Evolutionary conservation across 345 rosid species (phyloP), one percentile per base, ranked within the genome.

Genomic region (Eucalyptus polybractea): DNA sequence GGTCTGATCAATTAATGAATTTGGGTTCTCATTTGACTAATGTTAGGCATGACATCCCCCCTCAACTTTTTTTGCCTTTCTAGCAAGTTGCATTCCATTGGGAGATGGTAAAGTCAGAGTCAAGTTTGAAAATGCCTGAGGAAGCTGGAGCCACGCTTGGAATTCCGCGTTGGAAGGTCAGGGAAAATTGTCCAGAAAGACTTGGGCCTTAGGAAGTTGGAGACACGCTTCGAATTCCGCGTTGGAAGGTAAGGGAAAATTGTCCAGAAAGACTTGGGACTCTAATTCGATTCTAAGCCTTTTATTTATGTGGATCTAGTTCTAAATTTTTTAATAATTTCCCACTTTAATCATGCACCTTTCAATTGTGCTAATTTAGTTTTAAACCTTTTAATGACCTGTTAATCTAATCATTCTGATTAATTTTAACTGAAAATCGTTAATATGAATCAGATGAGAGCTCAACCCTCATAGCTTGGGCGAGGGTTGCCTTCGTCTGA

Each of bases 341-440:
- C 1, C 27, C 29, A 22, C 5, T 56, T 24, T 56, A 56, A 22
- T 24, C 3, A 2, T 4, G 5, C 58, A 53, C 2, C 10, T 19
- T 4, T 53, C 58, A 22, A 56, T 56, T 24, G 6, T 24, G 5
- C 3, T 10, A 0, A 10, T 56, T 56, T 22, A 56, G 0, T 24
- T 1, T 10, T 24, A 56, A 56, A 56, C 13, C 0, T 56, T 56
- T 56, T 56, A 22, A 56, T 1, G 3, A 2, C 29, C 1, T 9
- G 3, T 22, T 24, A 8, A 56, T 24, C 1, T 56, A 10, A 22
- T 56, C 13, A 22, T 56, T 56, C 1, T 6, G 0, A 5, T 56
- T 22, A 22, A 24, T 56, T 56, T 56, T 24, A 0, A 4, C 2
- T 1, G 0, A 24, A 22, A 56, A 24, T 56, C 1, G 0, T 56